phyloP scores from a whole-genome alignment of 2,329 filamentous ascomycete species.

The Aspergillus sp. region DNA sequence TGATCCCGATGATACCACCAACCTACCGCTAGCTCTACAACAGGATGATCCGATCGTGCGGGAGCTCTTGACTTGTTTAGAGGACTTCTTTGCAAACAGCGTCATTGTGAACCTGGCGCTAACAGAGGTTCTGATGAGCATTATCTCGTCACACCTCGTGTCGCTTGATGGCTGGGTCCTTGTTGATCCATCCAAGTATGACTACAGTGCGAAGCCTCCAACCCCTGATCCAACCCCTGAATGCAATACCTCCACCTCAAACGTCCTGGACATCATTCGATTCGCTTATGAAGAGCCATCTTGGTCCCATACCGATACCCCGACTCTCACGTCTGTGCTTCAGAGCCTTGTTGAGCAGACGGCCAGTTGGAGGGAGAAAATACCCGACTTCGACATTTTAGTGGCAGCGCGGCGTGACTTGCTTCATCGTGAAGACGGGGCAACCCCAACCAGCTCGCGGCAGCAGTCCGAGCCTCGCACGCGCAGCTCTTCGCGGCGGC shows the following conservation, averaged over 20 bases:
- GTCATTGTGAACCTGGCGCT: conserved; percentile 84
- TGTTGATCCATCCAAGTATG: conserved; percentile 57
- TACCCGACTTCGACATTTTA: conserved; percentile 65
- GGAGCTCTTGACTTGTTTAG: conserved; percentile 51
- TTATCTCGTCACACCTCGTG: conserved; percentile 77
- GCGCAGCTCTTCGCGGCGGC: conserved; percentile 11
- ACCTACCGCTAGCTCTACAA: conserved; percentile 56
- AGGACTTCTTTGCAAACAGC: conserved; percentile 78
- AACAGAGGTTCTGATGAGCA: conserved; percentile 71
- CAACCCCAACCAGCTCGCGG: conserved; percentile 9
- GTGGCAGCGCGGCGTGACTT: conserved; percentile 49
- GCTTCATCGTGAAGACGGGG: conserved; percentile 25
- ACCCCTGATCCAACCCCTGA: conserved; percentile 4
- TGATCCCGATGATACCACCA: conserved; percentile 41
- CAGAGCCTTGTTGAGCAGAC: conserved; percentile 55
- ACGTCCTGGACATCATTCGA: conserved; percentile 18
- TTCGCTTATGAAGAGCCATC: conserved; percentile 36
- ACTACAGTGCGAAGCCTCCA: too few relatives aligned
- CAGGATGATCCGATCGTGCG: conserved; percentile 51
- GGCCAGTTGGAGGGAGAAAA: conserved; percentile 49
- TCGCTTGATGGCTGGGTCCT: conserved; percentile 85
- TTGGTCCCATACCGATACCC: conserved; percentile 39
- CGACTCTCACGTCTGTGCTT: conserved; percentile 47
- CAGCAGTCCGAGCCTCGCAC: conserved; percentile 14
- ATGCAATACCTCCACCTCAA: conserved; percentile 5